Percentiles rank a stretch among this genome's conserved stretches.
Conservation (phyloP, 441 rosid species). For the Gossypium gossypioides region DNA sequence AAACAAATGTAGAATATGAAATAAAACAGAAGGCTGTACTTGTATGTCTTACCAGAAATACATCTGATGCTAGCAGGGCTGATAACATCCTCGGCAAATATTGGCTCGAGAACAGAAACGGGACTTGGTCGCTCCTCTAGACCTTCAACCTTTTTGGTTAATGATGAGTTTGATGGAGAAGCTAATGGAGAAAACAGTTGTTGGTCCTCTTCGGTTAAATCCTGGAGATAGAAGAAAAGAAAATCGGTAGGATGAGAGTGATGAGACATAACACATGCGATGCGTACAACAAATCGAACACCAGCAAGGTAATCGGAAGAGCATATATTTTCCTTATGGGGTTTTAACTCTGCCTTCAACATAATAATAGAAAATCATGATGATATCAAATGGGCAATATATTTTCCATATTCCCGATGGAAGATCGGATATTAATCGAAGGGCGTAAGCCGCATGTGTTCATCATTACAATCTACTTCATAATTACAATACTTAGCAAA, state of each 20-base stretch:
- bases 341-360: not conserved
- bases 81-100: slow-evolving; percentile 59
- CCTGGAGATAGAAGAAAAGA: slow-evolving; percentile 36
- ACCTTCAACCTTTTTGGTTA: slow-evolving; percentile 32
- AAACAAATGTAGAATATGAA: not conserved
- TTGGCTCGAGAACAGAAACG: slow-evolving; percentile 80
- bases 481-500: not conserved
- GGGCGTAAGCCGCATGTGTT: not conserved
- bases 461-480: not conserved
- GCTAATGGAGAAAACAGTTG: slow-evolving; percentile 35
- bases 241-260: not conserved
- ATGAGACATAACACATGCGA: not conserved
- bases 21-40: not conserved
- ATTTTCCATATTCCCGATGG: not conserved
- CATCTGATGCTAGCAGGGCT: slow-evolving; percentile 55
- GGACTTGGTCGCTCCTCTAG: slow-evolving; percentile 73
- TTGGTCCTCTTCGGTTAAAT: slow-evolving; percentile 23
- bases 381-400: not conserved
- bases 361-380: not conserved
- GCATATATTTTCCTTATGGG: not conserved
- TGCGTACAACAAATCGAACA: not conserved
- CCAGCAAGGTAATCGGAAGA: not conserved
- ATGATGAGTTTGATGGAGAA: slow-evolving; percentile 45
- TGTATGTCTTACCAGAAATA: slow-evolving; percentile 39
- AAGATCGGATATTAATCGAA: not conserved